A percentile compares a stretch with the other conserved stretches of the same genome.
Conservation (phyloP, 108 stramenopile genomes). For the Cyclotella cryptica region DNA sequence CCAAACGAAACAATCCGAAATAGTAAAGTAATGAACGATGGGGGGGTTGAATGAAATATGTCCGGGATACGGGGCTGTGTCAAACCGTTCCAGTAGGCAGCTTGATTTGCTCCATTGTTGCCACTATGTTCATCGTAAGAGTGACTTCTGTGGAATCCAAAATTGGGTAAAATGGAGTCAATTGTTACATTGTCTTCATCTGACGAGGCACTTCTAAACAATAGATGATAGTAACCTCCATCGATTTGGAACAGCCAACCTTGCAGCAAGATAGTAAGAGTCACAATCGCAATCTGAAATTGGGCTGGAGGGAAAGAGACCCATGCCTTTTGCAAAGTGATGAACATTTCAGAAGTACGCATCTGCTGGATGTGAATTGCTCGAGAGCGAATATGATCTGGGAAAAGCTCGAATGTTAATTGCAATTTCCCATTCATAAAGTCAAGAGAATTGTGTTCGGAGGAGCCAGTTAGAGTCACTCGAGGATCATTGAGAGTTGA, state of each 20-base stretch:
- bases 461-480: conserved; percentile 6
- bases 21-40: conserved; percentile 30
- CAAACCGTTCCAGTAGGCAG: conserved; percentile 33
- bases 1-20: conserved; percentile 42
- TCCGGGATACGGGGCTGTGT: conserved; percentile 31
- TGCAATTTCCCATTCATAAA: conserved; percentile 21
- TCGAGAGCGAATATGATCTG: conserved; percentile 34
- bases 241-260: conserved; percentile 40
- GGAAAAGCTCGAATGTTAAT: conserved; percentile 33
- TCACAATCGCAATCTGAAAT: conserved; percentile 34
- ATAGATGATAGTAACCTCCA: conserved; percentile 19
- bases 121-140: conserved; percentile 3
- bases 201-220: conserved; percentile 15
- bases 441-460: conserved; percentile 7
- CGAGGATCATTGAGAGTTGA: conserved; percentile 7
- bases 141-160: conserved; percentile 23
- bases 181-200: conserved; percentile 26
- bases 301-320: conserved; percentile 46
- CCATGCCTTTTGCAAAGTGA: conserved; percentile 35
- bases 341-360: conserved; percentile 52
- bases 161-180: conserved; percentile 39
- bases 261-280: conserved; percentile 6
- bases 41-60: conserved; percentile 29
- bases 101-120: neutral
- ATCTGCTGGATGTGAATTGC: conserved; percentile 46